Evolutionary conservation across 352 stramenopile species (phyloP).

Genomic region (Pythium phragmitis): DNA sequence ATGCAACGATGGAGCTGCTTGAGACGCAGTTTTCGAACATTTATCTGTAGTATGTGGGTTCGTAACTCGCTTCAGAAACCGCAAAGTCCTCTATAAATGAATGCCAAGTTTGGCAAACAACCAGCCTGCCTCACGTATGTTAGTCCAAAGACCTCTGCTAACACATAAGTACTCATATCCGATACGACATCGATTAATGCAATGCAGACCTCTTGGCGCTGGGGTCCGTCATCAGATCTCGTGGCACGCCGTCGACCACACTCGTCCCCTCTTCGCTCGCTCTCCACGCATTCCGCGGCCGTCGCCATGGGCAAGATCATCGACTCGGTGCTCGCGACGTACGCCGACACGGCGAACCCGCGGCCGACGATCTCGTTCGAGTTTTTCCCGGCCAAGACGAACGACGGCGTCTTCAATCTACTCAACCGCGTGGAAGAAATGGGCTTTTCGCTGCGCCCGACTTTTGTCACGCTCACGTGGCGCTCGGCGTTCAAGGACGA

Average conservation of each 20-base stretch:
- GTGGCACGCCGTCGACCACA: conserved; percentile 3
- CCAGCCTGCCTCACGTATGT: not conserved
- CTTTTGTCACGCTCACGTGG: conserved; percentile 90
- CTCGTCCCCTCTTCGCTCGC: not conserved
- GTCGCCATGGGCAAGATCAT: conserved; percentile 78
- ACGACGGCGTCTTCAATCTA: conserved; percentile 83
- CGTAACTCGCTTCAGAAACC: conserved; percentile 11
- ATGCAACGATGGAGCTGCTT: conserved; percentile 44
- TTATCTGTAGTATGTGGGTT: conserved; percentile 36
- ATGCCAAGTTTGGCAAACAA: conserved; percentile 21
- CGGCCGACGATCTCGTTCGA: conserved; percentile 81
- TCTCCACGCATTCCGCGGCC: not conserved
- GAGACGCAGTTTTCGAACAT: conserved; percentile 59
- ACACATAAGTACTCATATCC: not conserved
- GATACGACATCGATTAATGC: not conserved
- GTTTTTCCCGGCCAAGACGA: conserved; percentile 88
- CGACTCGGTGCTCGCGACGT: conserved; percentile 63
- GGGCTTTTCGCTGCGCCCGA: conserved; percentile 79
- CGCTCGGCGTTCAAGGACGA: conserved; percentile 89
- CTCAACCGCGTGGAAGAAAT: conserved; percentile 86
- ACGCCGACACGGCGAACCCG: conserved; percentile 34
- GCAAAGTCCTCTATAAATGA: conserved; percentile 13
- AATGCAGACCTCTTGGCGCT: not conserved
- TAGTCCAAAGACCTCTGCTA: not conserved
- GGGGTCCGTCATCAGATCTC: not conserved